These are phyloP conservation scores for Boletus speciosus DNA, from an alignment of 768 basidiomycete genomes.

Conservation along the genomic window DNA sequence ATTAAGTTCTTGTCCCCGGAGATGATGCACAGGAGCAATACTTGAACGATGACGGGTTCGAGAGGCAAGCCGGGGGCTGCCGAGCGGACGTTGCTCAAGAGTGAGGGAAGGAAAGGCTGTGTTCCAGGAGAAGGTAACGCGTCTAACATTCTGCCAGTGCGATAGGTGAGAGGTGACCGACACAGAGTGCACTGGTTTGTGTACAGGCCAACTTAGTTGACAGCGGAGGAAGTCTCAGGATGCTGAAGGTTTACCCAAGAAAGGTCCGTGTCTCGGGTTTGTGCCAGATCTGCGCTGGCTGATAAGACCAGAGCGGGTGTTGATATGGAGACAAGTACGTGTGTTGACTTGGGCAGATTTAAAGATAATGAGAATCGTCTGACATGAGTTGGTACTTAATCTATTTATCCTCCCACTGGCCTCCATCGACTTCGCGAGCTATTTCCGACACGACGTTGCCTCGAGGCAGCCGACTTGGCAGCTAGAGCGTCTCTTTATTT, in stretches of 20 bases:
- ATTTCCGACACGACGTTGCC: constrained; percentile 28
- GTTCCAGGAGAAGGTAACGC: constrained; percentile 40
- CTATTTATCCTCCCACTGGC: neutral
- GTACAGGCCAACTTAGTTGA: neutral
- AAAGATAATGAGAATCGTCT: neutral
- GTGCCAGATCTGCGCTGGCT: constrained; percentile 5
- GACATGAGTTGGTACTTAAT: neutral
- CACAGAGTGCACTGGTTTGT: constrained; percentile 17
- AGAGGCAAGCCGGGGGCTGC: constrained; percentile 48
- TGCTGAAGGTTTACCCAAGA: neutral
- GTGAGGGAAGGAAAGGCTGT: constrained; percentile 45
- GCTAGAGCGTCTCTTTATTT: constrained; percentile 19
- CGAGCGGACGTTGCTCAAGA: constrained; percentile 46
- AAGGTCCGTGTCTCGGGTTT: neutral
- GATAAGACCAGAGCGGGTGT: constrained; percentile 6
- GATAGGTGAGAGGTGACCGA: neutral
- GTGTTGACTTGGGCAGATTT: neutral
- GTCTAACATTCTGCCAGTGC: constrained; percentile 18
- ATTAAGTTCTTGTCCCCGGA: constrained; percentile 62
- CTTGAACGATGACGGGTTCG: constrained; percentile 62
- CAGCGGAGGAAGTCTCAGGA: neutral
- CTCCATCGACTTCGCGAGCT: constrained; percentile 9
- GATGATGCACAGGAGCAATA: constrained; percentile 61
- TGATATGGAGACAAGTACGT: constrained; percentile 20
- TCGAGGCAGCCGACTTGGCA: constrained; percentile 28